phyloP scores from a whole-genome alignment of 2,329 filamentous ascomycete genomes.

The Hirsutella minnesotensis region DNA sequence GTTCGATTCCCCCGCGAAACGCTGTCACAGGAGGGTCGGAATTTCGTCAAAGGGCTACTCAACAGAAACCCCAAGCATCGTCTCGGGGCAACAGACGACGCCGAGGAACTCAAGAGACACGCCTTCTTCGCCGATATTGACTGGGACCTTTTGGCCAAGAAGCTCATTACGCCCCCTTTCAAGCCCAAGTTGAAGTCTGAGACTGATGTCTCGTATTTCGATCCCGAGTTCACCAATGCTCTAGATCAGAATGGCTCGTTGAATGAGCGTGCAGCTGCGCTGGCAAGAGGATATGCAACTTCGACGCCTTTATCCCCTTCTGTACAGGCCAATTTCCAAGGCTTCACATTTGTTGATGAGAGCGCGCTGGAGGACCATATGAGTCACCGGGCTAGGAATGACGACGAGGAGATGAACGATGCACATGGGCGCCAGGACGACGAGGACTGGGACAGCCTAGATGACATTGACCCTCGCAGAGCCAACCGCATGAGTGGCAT shows the following conservation, averaged over 20 bases:
- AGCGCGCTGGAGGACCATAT: conserved; percentile 86
- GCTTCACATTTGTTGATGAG: conserved; percentile 98
- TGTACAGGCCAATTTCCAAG: conserved; percentile 95
- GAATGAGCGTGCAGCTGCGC: conserved; percentile 78
- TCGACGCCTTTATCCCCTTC: conserved; percentile 90
- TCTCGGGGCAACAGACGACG: conserved; percentile 80
- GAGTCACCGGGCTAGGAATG: conserved; percentile 34
- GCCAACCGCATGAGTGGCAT: conserved; percentile 54
- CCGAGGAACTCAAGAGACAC: conserved; percentile 86
- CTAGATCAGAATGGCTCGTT: conserved; percentile 76
- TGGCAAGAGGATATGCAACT: conserved; percentile 75
- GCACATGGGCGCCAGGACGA: conserved; percentile 29
- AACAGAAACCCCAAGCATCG: conserved; percentile 96
- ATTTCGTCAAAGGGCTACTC: conserved; percentile 94
- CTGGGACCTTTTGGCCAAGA: conserved; percentile 79
- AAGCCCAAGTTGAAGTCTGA: conserved; percentile 95
- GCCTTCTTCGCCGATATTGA: conserved; percentile 91
- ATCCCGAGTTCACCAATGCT: conserved; percentile 95
- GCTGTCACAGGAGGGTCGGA: conserved; percentile 84
- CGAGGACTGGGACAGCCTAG: conserved; percentile 47
- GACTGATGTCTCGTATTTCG: conserved; percentile 95
- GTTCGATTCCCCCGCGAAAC: conserved; percentile 93
- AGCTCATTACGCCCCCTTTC: conserved; percentile 90
- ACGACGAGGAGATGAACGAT: conserved; percentile 51
- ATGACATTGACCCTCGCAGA: conserved; percentile 39